A percentile compares a stretch with the other conserved stretches of the same genome.
Evolutionary conservation across 2,329 filamentous ascomycete species (phyloP).

Genomic region (Arthrobotrys sinensis): DNA sequence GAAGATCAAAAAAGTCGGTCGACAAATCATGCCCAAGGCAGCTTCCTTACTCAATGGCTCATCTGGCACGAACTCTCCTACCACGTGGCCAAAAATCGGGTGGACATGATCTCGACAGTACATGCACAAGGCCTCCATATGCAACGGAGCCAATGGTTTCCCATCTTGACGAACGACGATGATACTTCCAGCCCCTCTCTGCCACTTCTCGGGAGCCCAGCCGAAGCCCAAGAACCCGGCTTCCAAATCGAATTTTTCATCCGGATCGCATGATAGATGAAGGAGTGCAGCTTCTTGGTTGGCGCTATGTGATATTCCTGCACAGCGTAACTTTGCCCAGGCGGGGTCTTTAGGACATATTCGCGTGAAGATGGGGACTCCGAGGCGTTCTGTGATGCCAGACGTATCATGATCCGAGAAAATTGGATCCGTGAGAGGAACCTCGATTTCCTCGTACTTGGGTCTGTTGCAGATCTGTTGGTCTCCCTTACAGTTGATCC

Average conservation of each 20-base stretch:
- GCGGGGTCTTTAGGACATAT: neutral
- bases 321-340: neutral
- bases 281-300: conserved; percentile 26
- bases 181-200: conserved; percentile 8
- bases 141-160: conserved; percentile 20
- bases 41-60: conserved; percentile 13
- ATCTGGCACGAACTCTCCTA: conserved; percentile 21
- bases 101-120: conserved; percentile 4
- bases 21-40: conserved; percentile 4
- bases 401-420: conserved; percentile 19
- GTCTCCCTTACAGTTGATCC: conserved; percentile 32
- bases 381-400: conserved; percentile 20
- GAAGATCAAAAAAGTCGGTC: conserved; percentile 19
- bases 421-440: conserved; percentile 9
- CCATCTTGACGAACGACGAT: conserved; percentile 12
- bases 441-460: conserved; percentile 5
- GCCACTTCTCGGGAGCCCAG: conserved; percentile 29
- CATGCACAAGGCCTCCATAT: conserved; percentile 25
- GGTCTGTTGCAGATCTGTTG: neutral
- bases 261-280: conserved; percentile 13
- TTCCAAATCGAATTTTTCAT: neutral
- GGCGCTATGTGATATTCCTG: neutral
- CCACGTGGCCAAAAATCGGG: conserved; percentile 2
- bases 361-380: conserved; percentile 23
- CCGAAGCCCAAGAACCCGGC: conserved; percentile 1